Percentiles rank a stretch among this genome's conserved stretches.
Conservation (phyloP, 2,329 filamentous ascomycete species). For the Esteya vermicola region DNA sequence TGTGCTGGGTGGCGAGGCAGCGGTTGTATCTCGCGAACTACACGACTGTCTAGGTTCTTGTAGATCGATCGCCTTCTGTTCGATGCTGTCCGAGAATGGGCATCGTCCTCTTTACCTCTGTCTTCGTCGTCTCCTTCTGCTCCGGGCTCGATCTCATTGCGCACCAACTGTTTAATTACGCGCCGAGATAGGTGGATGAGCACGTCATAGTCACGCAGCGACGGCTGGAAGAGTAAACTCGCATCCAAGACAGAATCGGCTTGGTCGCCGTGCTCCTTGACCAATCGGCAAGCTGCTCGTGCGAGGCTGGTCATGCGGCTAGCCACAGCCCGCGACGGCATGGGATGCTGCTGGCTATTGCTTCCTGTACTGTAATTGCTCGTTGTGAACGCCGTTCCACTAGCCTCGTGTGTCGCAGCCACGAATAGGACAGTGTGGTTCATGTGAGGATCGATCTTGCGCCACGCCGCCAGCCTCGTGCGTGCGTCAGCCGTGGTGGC, state of each 20-base stretch:
- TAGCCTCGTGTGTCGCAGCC: constrained; percentile 62
- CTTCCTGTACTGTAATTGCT: constrained; percentile 18
- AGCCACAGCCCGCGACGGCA: constrained; percentile 68
- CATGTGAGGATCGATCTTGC: constrained; percentile 78
- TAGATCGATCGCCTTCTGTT: constrained; percentile 33
- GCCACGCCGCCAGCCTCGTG: constrained; percentile 68
- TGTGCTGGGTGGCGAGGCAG: constrained; percentile 46
- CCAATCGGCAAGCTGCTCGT: constrained; percentile 53
- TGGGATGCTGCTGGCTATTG: constrained; percentile 18
- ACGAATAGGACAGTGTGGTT: constrained; percentile 71
- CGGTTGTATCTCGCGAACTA: constrained; percentile 26
- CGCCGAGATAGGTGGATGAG: constrained; percentile 56
- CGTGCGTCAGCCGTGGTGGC: constrained; percentile 1
- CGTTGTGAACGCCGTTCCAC: constrained; percentile 74
- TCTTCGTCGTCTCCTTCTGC: constrained; percentile 2
- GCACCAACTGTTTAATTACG: constrained; percentile 26
- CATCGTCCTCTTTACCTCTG: not conserved
- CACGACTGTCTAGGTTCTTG: constrained; percentile 64
- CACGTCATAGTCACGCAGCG: constrained; percentile 70
- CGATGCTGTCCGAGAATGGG: too few relatives aligned
- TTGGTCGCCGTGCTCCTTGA: constrained; percentile 28
- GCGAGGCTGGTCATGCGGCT: constrained; percentile 71
- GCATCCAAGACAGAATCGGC: constrained; percentile 30
- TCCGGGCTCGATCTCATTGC: constrained; percentile 21
- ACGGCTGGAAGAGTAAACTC: constrained; percentile 54